Evolutionary conservation across 2,329 filamentous ascomycete genomes (phyloP), one percentile per base, ranked within the genome.

Genomic region (Beauveria scarabaeidicola): DNA sequence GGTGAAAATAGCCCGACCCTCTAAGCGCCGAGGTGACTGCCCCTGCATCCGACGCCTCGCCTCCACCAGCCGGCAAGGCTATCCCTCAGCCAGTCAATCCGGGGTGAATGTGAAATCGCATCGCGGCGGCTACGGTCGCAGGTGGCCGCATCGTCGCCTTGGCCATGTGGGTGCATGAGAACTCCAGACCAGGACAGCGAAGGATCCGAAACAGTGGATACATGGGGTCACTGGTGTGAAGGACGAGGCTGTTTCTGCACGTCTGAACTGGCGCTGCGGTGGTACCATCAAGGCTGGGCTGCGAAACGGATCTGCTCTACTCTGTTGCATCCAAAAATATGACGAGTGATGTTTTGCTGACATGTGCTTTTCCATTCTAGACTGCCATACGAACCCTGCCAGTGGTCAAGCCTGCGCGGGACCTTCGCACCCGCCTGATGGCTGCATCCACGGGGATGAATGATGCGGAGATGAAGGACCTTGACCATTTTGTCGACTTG

Each of bases 401-500:
- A 60, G 84, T 87, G 67, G 80, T 85, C 63, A 93, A 92, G 72
- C 88, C 91, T 61, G 87, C 87, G 57, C 82, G 90, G 59, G 91
- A 96, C 73, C 78, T 99, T 52, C 90, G 91, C 68, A 87, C 88
- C 1, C 83, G 92, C 65, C 80, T 99, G 55, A 80, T 88, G 70
- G 85, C 87, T 62, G 89, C 86, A 23, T 87, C 87, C 6, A 84
- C 83, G 59, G 88, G 86, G 55, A 86, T 96, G 79, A 84, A 79
- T 53, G 88, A 92, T 63, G 77, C 78, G 10, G 90, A 94, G 71
- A 77, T 82, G 43, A 88, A 87, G 71, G 91, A 97, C 67, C 76
- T 97, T 63, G 86, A 88, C 61, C 80, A 88, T 57, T 96, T 99
- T 73, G 81, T 91, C 65, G 92, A 97, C 72, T 76, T 99, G 52